phyloP scores from a whole-genome alignment of 2,329 filamentous ascomycete genomes.

The Scortechinia acanthostroma region DNA sequence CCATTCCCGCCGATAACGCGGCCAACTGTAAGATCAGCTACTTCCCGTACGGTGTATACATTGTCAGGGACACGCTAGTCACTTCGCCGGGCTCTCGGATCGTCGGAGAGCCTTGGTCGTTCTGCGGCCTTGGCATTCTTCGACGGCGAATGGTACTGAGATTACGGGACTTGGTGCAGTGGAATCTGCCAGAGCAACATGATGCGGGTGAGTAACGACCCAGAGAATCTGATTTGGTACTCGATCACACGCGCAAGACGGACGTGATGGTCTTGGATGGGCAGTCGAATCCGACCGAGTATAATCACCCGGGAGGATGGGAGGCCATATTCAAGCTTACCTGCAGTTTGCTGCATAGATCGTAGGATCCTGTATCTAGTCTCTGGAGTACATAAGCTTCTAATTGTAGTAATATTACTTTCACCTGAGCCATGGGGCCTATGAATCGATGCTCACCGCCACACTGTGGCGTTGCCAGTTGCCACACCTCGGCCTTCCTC shows the following conservation, averaged over 20 bases:
- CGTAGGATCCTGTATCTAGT: neutral
- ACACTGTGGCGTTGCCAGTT: no score
- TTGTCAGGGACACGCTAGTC: neutral
- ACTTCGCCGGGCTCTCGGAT: neutral
- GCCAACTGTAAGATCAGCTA: neutral
- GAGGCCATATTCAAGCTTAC: constrained; percentile 10
- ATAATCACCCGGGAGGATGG: constrained; percentile 18
- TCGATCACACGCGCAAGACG: constrained; percentile 16
- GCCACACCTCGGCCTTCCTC: no score
- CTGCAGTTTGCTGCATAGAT: neutral
- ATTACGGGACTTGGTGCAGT: constrained; percentile 17
- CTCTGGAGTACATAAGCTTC: neutral
- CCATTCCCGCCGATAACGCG: neutral
- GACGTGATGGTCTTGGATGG: constrained; percentile 19
- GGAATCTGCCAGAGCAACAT: constrained; percentile 19
- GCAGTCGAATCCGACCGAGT: constrained; percentile 12
- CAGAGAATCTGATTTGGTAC: constrained; percentile 16
- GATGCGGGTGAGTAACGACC: constrained; percentile 16
- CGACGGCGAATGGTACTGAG: constrained; percentile 25
- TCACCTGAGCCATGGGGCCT: no score
- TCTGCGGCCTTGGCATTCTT: constrained; percentile 35
- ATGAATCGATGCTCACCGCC: no score
- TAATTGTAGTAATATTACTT: no score
- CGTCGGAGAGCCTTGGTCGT: neutral
- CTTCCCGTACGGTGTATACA: neutral